Conservation (phyloP, 208 protist species). For the Blastocrithidia nonstop region DNA sequence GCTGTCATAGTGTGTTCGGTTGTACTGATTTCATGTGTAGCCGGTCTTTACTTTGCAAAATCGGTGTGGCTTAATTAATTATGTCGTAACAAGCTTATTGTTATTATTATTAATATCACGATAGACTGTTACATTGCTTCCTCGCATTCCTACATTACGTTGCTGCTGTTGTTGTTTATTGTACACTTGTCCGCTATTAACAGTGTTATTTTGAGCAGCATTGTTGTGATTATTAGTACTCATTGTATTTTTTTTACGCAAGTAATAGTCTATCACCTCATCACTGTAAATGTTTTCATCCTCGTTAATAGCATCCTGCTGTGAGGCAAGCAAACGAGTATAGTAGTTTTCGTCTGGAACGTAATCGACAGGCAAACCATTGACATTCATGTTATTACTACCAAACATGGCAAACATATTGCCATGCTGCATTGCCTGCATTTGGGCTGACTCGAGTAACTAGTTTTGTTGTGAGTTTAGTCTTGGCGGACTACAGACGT, state of each 20-base stretch:
- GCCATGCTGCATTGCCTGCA: constrained; percentile 8
- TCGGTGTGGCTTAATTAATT: constrained; percentile 92
- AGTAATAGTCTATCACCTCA: constrained; percentile 77
- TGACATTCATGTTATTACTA: constrained; percentile 5
- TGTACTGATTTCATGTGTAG: constrained; percentile 97
- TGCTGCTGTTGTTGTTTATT: constrained; percentile 4
- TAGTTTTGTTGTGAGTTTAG: constrained; percentile 41
- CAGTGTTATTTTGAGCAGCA: too few species aligned
- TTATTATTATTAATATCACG: not conserved
- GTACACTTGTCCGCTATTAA: too few species aligned
- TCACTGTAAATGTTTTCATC: constrained; percentile 77
- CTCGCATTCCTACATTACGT: not conserved
- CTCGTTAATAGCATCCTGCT: constrained; percentile 56
- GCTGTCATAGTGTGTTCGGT: constrained; percentile 96
- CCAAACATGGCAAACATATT: constrained; percentile 4
- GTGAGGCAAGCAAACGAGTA: constrained; percentile 33
- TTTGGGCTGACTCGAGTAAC: constrained; percentile 22
- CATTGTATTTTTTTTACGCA: constrained; percentile 12
- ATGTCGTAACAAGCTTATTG: not conserved
- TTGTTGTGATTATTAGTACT: too few species aligned
- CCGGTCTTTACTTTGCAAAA: constrained; percentile 98
- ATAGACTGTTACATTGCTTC: too few species aligned
- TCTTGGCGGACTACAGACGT: constrained; percentile 15
- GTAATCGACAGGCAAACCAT: constrained; percentile 44
- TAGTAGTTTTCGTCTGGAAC: constrained; percentile 64